Evolutionary conservation across 2,329 filamentous ascomycete species (phyloP), one percentile per base, ranked within the genome.

Genomic region (Sclerotinia glacialis): DNA sequence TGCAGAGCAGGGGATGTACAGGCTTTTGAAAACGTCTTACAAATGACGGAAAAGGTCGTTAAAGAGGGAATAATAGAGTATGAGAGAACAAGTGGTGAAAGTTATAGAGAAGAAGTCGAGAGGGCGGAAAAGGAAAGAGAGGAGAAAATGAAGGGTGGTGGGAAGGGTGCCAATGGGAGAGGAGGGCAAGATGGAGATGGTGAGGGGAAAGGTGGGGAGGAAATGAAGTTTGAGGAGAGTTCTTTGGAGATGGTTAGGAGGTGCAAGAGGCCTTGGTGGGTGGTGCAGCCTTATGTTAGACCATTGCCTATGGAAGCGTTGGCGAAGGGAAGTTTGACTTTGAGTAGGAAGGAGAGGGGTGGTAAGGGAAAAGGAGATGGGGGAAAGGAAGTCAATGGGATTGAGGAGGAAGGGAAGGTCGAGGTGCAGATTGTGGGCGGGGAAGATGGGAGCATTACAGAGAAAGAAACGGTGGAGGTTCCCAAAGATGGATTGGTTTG

Each of bases 261-360:
- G 68, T 96, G 92, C 75, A 89, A 88, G 76, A 81, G 92, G 70
- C 93, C 93, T 1, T 97, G 89, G 85, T 97, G 92, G 92, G 84
- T 97, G 5, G 92, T 88, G 63, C 93, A 98, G 79, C 89, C 94
- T 5, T 91, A 96, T 73, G 85, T 97, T 8, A 82, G 93, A 66
- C 93, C 93, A 50, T 77, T 97, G 74, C 95, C 95, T 0, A 90
- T 90, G 72, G 94, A 98, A 79, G 95, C 95, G 2, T 74, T 95
- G 70, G 88, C 89, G 69, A 93, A 92, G 76, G 93, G 93, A 0
- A 89, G 90, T 2, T 83, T 96, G 77, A 85, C 83, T 67, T 76
- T 89, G 69, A 91, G 88, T 73, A 93, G 92, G 80, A 93, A 93
- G 76, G 82, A 85, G 37, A 82, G 79, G 74, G 46, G 59, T 52